Conservation (phyloP, 2,329 filamentous ascomycete genomes). For the Polychaeton citri region DNA sequence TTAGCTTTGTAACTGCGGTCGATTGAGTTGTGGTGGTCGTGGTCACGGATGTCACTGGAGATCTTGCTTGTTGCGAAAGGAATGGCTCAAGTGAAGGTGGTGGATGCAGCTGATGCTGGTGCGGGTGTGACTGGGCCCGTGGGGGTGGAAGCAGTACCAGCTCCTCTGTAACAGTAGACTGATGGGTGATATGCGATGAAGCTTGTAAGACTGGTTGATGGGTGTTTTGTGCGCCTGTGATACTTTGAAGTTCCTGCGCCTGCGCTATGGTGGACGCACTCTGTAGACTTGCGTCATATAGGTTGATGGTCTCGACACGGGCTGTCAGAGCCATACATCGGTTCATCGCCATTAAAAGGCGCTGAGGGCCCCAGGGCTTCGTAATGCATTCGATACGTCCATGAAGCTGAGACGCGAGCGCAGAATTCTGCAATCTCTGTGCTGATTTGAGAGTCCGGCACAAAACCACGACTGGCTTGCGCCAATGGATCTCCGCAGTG, state of each 20-base stretch:
- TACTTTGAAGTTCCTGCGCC: no score
- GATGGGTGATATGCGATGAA: no score
- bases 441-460: neutral
- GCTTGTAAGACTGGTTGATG: no score
- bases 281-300: no score
- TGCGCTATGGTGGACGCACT: no score
- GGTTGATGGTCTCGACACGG: no score
- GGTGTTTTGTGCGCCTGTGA: no score
- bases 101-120: no score
- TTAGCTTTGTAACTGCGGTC: neutral
- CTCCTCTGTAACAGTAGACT: no score
- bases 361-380: slow-evolving; percentile 1
- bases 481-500: neutral
- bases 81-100: no score
- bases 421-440: neutral
- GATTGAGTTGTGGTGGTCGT: neutral
- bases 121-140: no score
- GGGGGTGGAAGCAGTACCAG: no score
- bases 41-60: neutral
- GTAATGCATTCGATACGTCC: slow-evolving; percentile 1
- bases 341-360: neutral
- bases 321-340: neutral
- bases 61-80: neutral
- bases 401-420: neutral
- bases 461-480: neutral